phyloP scores from a whole-genome alignment of 306 rosid genomes.

The Cercis canadensis region DNA sequence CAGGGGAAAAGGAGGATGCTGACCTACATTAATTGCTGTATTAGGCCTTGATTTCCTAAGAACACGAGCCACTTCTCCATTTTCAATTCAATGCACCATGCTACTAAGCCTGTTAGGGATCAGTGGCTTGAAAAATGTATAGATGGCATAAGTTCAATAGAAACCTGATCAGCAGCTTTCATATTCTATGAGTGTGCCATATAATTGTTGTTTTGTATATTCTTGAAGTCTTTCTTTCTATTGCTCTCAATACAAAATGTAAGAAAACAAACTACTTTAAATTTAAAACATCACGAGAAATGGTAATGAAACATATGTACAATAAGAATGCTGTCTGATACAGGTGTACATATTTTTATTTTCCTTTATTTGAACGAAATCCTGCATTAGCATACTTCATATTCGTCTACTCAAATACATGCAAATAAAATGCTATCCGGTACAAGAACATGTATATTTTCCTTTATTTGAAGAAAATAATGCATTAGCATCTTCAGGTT shows the following conservation, averaged over 20 bases:
- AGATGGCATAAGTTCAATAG: constrained; percentile 36
- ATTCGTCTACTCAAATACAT: not conserved
- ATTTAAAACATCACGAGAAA: not conserved
- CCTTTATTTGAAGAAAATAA: constrained; percentile 18
- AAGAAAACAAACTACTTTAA: not conserved
- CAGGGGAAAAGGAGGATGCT: constrained; percentile 63
- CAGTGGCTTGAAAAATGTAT: constrained; percentile 34
- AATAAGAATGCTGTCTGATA: not conserved
- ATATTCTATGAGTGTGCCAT: not conserved
- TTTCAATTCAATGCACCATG: constrained; percentile 29
- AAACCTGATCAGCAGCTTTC: constrained; percentile 28
- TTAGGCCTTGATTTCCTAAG: constrained; percentile 61
- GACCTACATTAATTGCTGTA: constrained; percentile 75
- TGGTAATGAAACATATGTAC: not conserved
- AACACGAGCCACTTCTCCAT: constrained; percentile 27
- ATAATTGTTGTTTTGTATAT: constrained; percentile 22
- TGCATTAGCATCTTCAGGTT: not conserved
- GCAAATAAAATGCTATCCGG: not conserved
- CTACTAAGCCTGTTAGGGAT: constrained; percentile 2
- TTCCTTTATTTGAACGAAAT: too few relatives aligned
- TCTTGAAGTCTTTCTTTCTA: not conserved
- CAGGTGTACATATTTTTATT: too few relatives aligned
- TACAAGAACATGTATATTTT: not conserved
- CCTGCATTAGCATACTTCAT: too few relatives aligned
- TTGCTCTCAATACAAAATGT: not conserved